phyloP scores from a whole-genome alignment of 495 filamentous ascomycete genomes.

The Lasiosphaeria miniovina region DNA sequence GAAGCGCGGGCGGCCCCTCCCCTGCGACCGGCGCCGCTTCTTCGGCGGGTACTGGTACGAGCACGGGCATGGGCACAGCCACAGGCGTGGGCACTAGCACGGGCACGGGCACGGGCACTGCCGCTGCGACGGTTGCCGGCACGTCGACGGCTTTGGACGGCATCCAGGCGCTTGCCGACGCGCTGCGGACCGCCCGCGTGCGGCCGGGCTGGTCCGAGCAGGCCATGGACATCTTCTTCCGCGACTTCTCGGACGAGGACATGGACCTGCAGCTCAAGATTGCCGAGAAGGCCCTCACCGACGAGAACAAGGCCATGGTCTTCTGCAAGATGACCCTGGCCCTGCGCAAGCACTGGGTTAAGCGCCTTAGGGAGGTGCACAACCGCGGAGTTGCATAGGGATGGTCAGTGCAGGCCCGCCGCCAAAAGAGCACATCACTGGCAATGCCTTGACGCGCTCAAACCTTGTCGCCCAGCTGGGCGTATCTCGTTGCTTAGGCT shows the following conservation, averaged over 20 bases:
- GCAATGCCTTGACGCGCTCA: too few species aligned
- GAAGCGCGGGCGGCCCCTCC: conserved; percentile 6
- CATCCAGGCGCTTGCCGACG: conserved; percentile 18
- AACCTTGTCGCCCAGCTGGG: too few species aligned
- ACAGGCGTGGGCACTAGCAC: not conserved
- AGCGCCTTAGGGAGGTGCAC: conserved; percentile 44
- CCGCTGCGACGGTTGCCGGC: conserved; percentile 9
- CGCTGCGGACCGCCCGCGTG: conserved; percentile 15
- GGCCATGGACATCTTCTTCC: conserved; percentile 49
- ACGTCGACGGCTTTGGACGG: conserved; percentile 9
- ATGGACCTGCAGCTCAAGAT: conserved; percentile 50
- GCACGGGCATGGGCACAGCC: too few species aligned
- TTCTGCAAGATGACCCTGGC: conserved; percentile 50
- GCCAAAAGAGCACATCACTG: too few species aligned
- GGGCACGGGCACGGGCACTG: not conserved
- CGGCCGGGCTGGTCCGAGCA: conserved; percentile 44
- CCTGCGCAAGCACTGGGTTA: conserved; percentile 47
- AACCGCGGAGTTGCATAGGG: conserved; percentile 18
- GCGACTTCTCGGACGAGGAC: conserved; percentile 47
- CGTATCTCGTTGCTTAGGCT: too few species aligned
- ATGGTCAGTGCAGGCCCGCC: too few species aligned
- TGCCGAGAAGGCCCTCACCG: conserved; percentile 49
- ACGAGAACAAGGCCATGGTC: conserved; percentile 52
- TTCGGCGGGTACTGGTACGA: too few species aligned
- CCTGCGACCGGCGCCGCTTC: not conserved